These are phyloP conservation scores for Taiwanofungus camphoratus DNA, from an alignment of 1,284 basidiomycete genomes.

Conservation along the genomic window DNA sequence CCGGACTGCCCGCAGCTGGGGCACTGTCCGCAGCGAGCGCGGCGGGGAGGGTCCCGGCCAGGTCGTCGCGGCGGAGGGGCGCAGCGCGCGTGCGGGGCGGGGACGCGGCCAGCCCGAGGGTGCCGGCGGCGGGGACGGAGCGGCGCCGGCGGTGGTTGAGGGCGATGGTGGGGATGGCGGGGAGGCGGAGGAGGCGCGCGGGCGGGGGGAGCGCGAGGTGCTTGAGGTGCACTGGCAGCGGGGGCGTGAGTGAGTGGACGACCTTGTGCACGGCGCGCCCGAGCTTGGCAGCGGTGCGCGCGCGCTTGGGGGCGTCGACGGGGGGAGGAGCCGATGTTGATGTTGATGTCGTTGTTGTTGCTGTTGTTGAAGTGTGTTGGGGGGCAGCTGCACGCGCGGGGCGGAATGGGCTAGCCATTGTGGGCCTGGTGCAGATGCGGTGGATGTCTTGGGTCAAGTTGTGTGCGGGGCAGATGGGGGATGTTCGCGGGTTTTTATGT, in stretches of 20 bases:
- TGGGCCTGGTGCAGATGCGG: no score
- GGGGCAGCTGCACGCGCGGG: no score
- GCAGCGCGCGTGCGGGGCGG: no score
- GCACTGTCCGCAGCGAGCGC: no score
- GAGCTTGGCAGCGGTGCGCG: not conserved
- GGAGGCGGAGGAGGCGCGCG: not conserved
- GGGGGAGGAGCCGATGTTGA: not conserved
- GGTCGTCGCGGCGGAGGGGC: no score
- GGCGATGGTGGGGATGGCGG: not conserved
- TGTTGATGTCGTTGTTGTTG: not conserved
- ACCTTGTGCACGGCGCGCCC: not conserved
- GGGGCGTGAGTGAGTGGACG: no score
- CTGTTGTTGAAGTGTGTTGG: not conserved
- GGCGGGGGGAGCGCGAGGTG: not conserved
- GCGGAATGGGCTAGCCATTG: no score
- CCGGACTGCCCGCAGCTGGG: no score
- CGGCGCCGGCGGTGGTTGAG: not conserved
- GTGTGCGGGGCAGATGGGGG: not conserved
- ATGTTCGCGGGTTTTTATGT: not conserved
- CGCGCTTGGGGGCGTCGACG: not conserved
- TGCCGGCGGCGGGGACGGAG: not conserved
- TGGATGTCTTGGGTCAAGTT: not conserved
- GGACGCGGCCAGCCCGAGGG: no score
- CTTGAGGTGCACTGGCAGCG: not conserved
- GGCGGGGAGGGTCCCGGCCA: no score